Conservation (phyloP, 2,329 filamentous ascomycete species). For the Didymella pomorum region DNA sequence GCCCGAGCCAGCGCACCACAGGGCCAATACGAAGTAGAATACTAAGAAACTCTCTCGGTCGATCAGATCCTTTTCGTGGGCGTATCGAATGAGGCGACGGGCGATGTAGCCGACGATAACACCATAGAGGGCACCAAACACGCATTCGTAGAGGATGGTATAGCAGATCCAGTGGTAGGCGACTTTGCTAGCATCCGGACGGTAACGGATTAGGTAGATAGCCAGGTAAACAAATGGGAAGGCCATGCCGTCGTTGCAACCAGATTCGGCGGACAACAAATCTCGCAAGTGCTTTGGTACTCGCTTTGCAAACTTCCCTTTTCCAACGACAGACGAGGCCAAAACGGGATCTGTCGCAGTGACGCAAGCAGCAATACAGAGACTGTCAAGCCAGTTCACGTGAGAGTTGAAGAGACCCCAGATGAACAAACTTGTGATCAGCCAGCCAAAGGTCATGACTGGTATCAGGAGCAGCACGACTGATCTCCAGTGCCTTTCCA, state of each 20-base stretch:
- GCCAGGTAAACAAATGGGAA: conserved; percentile 97
- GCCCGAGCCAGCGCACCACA: conserved; percentile 94
- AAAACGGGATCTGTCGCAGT: conserved; percentile 97
- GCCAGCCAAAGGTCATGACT: conserved; percentile 97
- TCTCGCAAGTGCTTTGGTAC: conserved; percentile 98
- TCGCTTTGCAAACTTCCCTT: conserved; percentile 97
- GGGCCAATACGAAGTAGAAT: conserved; percentile 95
- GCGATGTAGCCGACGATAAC: conserved; percentile 89
- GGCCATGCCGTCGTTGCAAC: conserved; percentile 99
- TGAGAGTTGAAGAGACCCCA: conserved; percentile 83
- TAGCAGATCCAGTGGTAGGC: conserved; percentile 87
- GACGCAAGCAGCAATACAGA: conserved; percentile 89
- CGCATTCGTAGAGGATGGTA: conserved; percentile 92
- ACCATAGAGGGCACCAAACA: conserved; percentile 90
- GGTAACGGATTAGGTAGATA: conserved; percentile 86
- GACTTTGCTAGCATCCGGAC: conserved; percentile 72
- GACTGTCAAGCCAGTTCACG: conserved; percentile 87
- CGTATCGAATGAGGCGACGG: conserved; percentile 86
- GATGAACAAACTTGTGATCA: conserved; percentile 89
- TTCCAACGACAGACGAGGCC: conserved; percentile 96
- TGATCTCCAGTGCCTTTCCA: conserved; percentile 97
- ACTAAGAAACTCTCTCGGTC: conserved; percentile 97
- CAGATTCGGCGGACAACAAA: conserved; percentile 92
- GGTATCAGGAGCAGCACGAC: conserved; percentile 87
- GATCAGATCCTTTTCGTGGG: conserved; percentile 84